phyloP scores from a whole-genome alignment of 2,329 filamentous ascomycete species.

The Penicillium freii region DNA sequence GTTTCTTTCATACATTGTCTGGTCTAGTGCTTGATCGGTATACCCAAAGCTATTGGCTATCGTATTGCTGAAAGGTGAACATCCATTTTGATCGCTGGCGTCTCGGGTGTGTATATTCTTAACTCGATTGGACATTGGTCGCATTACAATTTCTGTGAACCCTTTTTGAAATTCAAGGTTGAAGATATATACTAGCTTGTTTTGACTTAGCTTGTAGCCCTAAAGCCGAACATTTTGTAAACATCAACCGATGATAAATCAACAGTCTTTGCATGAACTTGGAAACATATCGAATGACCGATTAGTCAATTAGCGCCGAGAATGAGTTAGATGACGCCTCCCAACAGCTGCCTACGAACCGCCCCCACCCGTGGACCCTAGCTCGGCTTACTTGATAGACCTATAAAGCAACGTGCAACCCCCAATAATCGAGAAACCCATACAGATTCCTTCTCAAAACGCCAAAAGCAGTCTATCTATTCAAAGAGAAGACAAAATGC shows the following conservation, averaged over 20 bases:
- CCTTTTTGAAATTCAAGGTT: not conserved
- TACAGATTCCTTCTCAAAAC: no score
- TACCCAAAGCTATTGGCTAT: constrained; percentile 10
- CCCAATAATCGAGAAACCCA: no score
- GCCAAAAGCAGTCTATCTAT: no score
- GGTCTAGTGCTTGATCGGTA: constrained; percentile 6
- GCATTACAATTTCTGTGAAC: not conserved
- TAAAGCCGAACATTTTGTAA: not conserved
- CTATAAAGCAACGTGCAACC: not conserved
- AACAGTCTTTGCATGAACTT: not conserved
- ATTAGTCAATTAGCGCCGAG: not conserved
- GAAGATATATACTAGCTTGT: not conserved
- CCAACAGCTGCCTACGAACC: not conserved
- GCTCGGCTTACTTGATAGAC: not conserved
- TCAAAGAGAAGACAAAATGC: constrained; percentile 1
- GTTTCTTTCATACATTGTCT: not conserved
- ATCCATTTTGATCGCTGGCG: not conserved
- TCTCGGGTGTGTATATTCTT: not conserved
- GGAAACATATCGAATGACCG: not conserved
- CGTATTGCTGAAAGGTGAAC: constrained; percentile 2
- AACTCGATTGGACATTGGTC: not conserved
- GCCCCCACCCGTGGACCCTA: not conserved
- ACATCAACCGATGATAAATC: not conserved
- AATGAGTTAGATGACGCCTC: not conserved
- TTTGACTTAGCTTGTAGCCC: not conserved